Conservation (phyloP, 345 rosid genomes). For the rapeseed (Brassica napus) region DNA sequence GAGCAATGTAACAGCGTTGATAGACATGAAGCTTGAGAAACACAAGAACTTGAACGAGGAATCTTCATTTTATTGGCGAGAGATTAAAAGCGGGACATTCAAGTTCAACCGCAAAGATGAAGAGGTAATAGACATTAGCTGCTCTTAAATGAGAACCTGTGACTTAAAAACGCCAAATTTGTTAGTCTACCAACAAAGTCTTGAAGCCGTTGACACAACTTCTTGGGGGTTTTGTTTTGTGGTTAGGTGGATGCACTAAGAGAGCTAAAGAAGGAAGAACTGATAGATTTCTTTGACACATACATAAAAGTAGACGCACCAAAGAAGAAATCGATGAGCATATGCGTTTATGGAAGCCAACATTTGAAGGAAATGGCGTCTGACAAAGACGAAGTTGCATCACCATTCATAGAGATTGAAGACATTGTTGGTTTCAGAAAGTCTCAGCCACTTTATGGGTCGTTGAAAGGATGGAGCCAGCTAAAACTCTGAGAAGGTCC, state of each 20-base stretch:
- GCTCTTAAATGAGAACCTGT: neutral
- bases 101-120: slow-evolving; percentile 71
- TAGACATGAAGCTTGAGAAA: slow-evolving; percentile 89
- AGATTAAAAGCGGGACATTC: slow-evolving; percentile 62
- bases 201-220: neutral
- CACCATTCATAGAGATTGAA: slow-evolving; percentile 43
- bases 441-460: slow-evolving; percentile 77
- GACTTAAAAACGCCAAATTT: neutral
- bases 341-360: neutral
- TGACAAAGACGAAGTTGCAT: slow-evolving; percentile 32
- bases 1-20: slow-evolving; percentile 74
- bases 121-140: slow-evolving; percentile 51
- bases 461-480: slow-evolving; percentile 60
- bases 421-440: slow-evolving; percentile 73
- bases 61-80: slow-evolving; percentile 68
- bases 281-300: neutral
- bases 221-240: neutral
- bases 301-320: neutral
- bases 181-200: neutral
- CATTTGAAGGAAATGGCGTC: neutral
- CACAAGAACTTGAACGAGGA: slow-evolving; percentile 85
- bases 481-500: slow-evolving; percentile 41
- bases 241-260: neutral
- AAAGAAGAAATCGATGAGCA: neutral
- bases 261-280: neutral